These are phyloP conservation scores for Colletotrichum sojae DNA, from an alignment of 2,329 filamentous ascomycete genomes.

Conservation along the genomic window DNA sequence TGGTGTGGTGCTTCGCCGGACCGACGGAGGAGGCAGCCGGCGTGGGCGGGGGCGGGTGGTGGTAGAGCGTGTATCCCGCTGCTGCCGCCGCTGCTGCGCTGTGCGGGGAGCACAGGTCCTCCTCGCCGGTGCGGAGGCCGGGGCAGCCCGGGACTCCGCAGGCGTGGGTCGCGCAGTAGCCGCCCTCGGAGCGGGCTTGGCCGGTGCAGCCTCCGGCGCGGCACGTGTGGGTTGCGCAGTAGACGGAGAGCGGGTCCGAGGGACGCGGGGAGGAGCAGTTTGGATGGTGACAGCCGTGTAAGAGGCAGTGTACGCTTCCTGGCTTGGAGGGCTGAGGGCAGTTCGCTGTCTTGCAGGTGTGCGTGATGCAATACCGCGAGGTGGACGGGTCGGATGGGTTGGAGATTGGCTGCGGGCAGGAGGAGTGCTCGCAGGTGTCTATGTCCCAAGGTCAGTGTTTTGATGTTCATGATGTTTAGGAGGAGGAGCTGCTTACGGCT, in stretches of 20 bases:
- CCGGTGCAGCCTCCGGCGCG: constrained; percentile 3
- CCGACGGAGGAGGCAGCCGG: neutral
- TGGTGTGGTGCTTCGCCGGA: neutral
- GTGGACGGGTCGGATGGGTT: constrained; percentile 24
- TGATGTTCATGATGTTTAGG: neutral
- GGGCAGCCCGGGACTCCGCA: constrained; percentile 28
- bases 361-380: constrained; percentile 31
- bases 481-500: constrained; percentile 15
- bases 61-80: no score
- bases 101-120: constrained; percentile 33
- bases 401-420: constrained; percentile 31
- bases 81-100: neutral
- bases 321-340: constrained; percentile 32
- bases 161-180: constrained; percentile 36
- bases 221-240: constrained; percentile 39
- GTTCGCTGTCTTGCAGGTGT: constrained; percentile 25
- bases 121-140: no score
- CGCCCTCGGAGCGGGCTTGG: neutral
- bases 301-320: constrained; percentile 31
- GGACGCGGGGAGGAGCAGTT: constrained; percentile 36
- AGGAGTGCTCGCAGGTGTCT: constrained; percentile 34
- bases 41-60: no score
- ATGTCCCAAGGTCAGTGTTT: neutral
- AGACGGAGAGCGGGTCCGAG: constrained; percentile 31
- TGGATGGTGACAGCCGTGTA: constrained; percentile 32